Base-by-base conservation (phyloP, 148 eudicot species). In the Spergularia marina region DNA sequence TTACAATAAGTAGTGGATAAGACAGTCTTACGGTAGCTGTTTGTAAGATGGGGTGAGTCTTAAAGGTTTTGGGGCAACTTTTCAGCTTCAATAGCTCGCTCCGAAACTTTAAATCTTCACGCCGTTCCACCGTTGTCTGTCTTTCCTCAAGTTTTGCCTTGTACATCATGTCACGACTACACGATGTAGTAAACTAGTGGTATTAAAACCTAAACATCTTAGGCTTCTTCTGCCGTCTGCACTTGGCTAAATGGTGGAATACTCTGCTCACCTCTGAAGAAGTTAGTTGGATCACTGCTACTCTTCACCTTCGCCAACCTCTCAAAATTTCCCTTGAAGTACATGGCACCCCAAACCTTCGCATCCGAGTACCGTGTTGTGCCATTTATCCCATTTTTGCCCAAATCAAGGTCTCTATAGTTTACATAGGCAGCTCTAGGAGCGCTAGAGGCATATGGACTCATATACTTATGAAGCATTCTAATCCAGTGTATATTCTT, bases 391-490 rank as follows among this genome's bases (percentile, higher is more conserved):
- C 76, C 81, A 16, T 81, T 81, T 30, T 41, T 70, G 51, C 84
- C 84, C 65, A 82, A 70, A 63, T 82, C 84, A 36, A 82, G 84
- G 71, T 82, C 84, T 65, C 82, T 78, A 23, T 78, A 74, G 54
- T 78, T 82, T 10, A 82, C 49, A 64, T 82, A 82, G 20, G 84
- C 84, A 30, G 69, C 58, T 78, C 84, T 78, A 1, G 84, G 84
- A 56, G 63, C 56, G 51, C 53, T 67, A 9, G 84, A 74, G 17
- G 78, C 84, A 65, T 69, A 74, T 15, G 79, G 79, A 70, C 61
- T 70, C 81, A 78, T 78, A 64, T 63, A 70, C 11, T 12, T n/a
- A n/a, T 82, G 8, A 47, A 82, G 69, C 76, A n/a, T 70, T 52
- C 79, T 74, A 0, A 74, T 54, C 79, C 76, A 74, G 2, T 63